These are phyloP conservation scores for Lachancea kluyveri DNA, from an alignment of 805 yeast species.

Conservation along the genomic window DNA sequence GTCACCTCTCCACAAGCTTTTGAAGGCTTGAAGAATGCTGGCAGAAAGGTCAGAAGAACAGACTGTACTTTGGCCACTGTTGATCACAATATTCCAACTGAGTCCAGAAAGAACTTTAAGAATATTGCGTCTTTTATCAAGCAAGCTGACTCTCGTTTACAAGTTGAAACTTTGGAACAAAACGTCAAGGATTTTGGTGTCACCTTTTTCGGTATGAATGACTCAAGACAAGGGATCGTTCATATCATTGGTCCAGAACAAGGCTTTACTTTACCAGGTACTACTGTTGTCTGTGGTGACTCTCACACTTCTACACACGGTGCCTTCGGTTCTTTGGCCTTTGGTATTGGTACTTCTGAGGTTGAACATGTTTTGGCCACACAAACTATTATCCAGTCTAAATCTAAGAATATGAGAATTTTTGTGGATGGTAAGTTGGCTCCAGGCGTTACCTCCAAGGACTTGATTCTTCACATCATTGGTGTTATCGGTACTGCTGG, in stretches of 20 bases:
- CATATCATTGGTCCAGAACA: conserved; percentile 99
- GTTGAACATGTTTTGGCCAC: conserved; percentile 99
- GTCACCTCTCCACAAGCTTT: conserved; percentile 99
- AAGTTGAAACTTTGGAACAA: conserved; percentile 86
- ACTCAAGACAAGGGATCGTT: conserved; percentile 94
- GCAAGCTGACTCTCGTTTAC: conserved; percentile 87
- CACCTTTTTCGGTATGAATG: conserved; percentile 91
- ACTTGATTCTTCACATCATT: conserved; percentile 86
- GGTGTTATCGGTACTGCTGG: conserved; percentile 99
- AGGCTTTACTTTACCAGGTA: conserved; percentile 97
- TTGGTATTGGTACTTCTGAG: conserved; percentile 98
- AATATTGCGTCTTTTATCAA: conserved; percentile 73
- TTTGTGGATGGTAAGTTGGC: conserved; percentile 74
- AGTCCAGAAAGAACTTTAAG: conserved; percentile 72
- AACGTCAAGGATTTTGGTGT: conserved; percentile 87
- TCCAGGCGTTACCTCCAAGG: conserved; percentile 94
- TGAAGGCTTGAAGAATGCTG: conserved; percentile 87
- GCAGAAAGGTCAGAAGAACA: conserved; percentile 80
- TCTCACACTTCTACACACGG: conserved; percentile 99
- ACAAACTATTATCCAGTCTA: conserved; percentile 90
- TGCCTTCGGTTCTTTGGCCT: conserved; percentile 95
- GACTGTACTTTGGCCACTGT: conserved; percentile 94
- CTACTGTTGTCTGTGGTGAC: conserved; percentile 98
- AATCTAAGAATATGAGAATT: conserved; percentile 94
- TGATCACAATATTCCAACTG: conserved; percentile 96